Conservation (phyloP, 2,329 filamentous ascomycete genomes). For the Stachybotrys chlorohalonatus region DNA sequence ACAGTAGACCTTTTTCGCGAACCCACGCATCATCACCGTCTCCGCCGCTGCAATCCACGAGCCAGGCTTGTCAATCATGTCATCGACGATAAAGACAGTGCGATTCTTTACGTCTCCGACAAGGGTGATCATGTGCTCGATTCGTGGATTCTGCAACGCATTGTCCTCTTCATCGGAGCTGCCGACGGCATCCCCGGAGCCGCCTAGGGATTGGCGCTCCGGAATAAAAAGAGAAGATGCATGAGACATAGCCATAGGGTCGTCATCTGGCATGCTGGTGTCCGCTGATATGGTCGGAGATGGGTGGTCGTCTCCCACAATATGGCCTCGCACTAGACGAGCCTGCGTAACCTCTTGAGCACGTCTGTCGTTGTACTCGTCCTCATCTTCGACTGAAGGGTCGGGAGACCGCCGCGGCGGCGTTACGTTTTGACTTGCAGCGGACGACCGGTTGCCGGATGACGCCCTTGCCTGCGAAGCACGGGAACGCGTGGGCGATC, state of each 20-base stretch:
- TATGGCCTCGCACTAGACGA: constrained; percentile 83
- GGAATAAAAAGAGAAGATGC: constrained; percentile 74
- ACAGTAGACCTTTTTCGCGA: constrained; percentile 90
- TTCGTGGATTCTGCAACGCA: constrained; percentile 65
- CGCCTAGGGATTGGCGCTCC: constrained; percentile 61
- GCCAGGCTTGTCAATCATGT: constrained; percentile 96
- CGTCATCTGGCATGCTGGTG: constrained; percentile 58
- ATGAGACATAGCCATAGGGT: constrained; percentile 72
- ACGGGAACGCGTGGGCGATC: constrained; percentile 30
- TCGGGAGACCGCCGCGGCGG: constrained; percentile 16
- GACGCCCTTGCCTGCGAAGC: constrained; percentile 9
- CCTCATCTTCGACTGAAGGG: constrained; percentile 21
- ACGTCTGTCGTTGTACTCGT: constrained; percentile 67
- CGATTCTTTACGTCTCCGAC: constrained; percentile 87
- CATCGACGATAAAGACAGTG: constrained; percentile 89
- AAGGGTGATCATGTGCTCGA: constrained; percentile 95
- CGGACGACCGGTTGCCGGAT: constrained; percentile 5
- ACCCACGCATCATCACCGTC: constrained; percentile 87
- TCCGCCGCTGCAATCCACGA: constrained; percentile 98
- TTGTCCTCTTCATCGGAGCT: constrained; percentile 92
- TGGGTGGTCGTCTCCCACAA: constrained; percentile 88
- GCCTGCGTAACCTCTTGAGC: constrained; percentile 87
- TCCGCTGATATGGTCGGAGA: constrained; percentile 68
- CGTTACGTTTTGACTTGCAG: constrained; percentile 8
- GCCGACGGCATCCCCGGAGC: constrained; percentile 73